These are phyloP conservation scores for Leccinum truebloodii DNA, from an alignment of 768 basidiomycete genomes.

Conservation along the genomic window DNA sequence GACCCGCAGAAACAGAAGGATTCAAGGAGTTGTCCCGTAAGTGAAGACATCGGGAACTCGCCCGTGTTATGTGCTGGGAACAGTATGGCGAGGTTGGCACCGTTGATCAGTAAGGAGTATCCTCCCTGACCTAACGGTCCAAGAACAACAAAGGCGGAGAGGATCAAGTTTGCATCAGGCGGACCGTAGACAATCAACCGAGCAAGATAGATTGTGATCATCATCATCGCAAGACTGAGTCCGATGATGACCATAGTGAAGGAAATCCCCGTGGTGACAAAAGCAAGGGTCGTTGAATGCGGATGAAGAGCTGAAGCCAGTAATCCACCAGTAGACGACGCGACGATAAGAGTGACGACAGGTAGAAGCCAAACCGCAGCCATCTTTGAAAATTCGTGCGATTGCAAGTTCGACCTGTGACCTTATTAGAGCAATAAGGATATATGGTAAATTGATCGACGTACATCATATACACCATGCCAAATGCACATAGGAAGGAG, in stretches of 20 bases:
- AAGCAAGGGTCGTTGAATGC: constrained; percentile 38
- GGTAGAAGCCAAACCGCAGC: constrained; percentile 52
- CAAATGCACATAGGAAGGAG: constrained; percentile 47
- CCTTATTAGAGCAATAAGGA: constrained; percentile 3
- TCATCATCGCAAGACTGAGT: constrained; percentile 48
- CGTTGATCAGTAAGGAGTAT: constrained; percentile 44
- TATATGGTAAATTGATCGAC: neutral
- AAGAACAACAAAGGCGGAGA: constrained; percentile 49
- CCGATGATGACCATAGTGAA: constrained; percentile 47
- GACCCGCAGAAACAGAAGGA: constrained; percentile 47
- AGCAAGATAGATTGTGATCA: constrained; percentile 48
- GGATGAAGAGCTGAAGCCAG: constrained; percentile 40
- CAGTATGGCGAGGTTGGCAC: constrained; percentile 37
- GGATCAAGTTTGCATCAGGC: constrained; percentile 39
- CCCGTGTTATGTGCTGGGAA: constrained; percentile 34
- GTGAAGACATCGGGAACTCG: constrained; percentile 33
- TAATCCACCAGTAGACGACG: constrained; percentile 51
- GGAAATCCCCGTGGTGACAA: constrained; percentile 45
- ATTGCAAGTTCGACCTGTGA: constrained; percentile 45
- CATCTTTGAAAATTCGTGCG: constrained; percentile 41
- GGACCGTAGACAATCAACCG: constrained; percentile 45
- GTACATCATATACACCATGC: constrained; percentile 52
- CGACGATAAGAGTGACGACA: constrained; percentile 53
- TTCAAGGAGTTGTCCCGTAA: constrained; percentile 44
- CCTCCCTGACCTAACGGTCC: constrained; percentile 58